phyloP scores from a whole-genome alignment of 2,329 filamentous ascomycete genomes.

The Lasiodiplodia sp. region DNA sequence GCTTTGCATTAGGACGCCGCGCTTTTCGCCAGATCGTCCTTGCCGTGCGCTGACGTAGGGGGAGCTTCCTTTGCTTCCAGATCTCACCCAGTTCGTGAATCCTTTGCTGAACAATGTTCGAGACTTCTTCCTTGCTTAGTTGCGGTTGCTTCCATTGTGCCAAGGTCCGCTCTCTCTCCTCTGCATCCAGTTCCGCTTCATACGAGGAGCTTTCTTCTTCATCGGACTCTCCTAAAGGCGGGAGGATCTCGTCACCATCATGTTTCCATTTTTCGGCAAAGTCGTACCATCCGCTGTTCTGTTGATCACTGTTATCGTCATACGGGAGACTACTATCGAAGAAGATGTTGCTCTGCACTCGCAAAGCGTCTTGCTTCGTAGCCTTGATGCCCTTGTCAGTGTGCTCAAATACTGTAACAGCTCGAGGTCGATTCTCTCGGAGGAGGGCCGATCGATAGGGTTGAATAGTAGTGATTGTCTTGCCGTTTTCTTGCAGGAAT shows the following conservation, averaged over 20 bases:
- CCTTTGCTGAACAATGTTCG: constrained; percentile 60
- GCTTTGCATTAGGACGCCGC: constrained; percentile 51
- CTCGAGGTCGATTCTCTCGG: constrained; percentile 33
- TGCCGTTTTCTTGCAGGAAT: constrained; percentile 33
- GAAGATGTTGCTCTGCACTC: constrained; percentile 25
- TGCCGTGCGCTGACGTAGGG: constrained; percentile 64
- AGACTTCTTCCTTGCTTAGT: constrained; percentile 54
- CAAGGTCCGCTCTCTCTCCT: constrained; percentile 59
- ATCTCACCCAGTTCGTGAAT: constrained; percentile 58
- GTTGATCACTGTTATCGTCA: constrained; percentile 34
- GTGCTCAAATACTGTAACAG: constrained; percentile 41
- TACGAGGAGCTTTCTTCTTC: constrained; percentile 39
- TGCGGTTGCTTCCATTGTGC: constrained; percentile 35
- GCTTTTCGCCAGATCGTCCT: constrained; percentile 68
- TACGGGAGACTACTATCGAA: constrained; percentile 34
- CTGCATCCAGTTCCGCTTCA: constrained; percentile 40
- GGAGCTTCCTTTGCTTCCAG: constrained; percentile 68
- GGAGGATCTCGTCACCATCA: constrained; percentile 55
- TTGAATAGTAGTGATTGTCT: constrained; percentile 38
- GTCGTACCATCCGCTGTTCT: constrained; percentile 38
- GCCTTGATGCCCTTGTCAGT: constrained; percentile 33
- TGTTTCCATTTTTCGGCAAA: constrained; percentile 51
- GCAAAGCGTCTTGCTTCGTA: constrained; percentile 38
- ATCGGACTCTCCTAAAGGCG: constrained; percentile 63
- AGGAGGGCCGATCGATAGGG: constrained; percentile 40